Conservation (phyloP, 306 rosid genomes). For the Clitoria ternatea region DNA sequence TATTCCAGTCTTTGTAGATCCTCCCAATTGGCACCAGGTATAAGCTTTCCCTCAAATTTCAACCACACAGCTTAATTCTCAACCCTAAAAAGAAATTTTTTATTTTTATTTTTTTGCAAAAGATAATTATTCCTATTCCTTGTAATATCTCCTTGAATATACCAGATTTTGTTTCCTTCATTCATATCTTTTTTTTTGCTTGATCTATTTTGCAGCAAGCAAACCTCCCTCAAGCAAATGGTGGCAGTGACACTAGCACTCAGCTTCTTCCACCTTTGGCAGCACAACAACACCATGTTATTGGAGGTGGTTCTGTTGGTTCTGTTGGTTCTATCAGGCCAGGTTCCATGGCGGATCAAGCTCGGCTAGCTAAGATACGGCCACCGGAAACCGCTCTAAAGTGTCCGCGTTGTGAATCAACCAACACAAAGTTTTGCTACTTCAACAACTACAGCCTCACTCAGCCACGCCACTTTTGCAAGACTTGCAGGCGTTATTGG, state of each 20-base stretch:
- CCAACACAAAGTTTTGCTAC: conserved; percentile 90
- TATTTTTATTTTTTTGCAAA: neutral
- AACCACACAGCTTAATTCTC: conserved; percentile 43
- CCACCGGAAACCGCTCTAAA: conserved; percentile 78
- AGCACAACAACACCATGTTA: conserved; percentile 23
- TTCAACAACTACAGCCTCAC: conserved; percentile 79
- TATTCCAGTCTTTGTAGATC: conserved; percentile 95
- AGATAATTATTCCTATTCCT: conserved; percentile 83
- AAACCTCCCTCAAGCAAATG: conserved; percentile 40
- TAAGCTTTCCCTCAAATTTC: conserved; percentile 41
- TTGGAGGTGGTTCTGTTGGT: conserved; percentile 31
- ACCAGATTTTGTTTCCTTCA: conserved; percentile 37
- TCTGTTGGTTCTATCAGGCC: conserved; percentile 52
- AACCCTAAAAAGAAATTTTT: conserved; percentile 35
- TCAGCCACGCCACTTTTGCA: conserved; percentile 97
- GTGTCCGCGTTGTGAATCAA: conserved; percentile 92
- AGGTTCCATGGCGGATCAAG: conserved; percentile 84
- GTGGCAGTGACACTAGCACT: conserved; percentile 37
- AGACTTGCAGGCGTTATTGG: conserved; percentile 93
- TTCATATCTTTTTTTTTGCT: neutral
- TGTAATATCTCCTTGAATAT: conserved; percentile 64
- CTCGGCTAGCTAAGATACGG: conserved; percentile 69
- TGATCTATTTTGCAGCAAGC: conserved; percentile 48
- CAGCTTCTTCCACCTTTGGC: conserved; percentile 53
- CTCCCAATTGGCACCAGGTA: conserved; percentile 99